Percentiles rank a stretch among this genome's conserved stretches.
phyloP scores from a whole-genome alignment of 164 flowering plant species.

The Saururus chinensis region DNA sequence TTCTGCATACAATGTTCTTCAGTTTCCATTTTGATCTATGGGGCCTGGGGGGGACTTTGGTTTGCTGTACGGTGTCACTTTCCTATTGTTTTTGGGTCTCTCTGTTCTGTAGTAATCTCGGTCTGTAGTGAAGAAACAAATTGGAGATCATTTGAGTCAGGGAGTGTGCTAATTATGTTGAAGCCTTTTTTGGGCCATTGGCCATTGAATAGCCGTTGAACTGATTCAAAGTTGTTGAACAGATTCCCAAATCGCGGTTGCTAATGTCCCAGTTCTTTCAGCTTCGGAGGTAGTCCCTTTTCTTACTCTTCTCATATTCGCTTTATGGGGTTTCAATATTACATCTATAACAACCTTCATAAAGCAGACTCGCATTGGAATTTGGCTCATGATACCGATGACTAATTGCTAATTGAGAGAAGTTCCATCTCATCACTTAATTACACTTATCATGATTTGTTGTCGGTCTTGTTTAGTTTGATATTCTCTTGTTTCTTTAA shows the following conservation, averaged over 20 bases:
- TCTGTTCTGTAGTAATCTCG: neutral
- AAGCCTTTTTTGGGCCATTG: too few relatives aligned
- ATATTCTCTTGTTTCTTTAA: neutral
- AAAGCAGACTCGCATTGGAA: neutral
- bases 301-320: neutral
- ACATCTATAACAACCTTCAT: neutral
- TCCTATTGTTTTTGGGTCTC: neutral
- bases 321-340: neutral
- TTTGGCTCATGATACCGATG: neutral
- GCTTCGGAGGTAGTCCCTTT: slow-evolving; percentile 40
- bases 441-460: neutral
- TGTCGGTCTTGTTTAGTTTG: neutral
- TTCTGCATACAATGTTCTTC: too few relatives aligned
- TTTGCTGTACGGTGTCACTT: neutral
- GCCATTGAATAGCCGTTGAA: neutral
- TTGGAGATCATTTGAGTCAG: neutral
- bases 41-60: neutral
- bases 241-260: slow-evolving; percentile 10
- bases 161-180: neutral
- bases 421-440: too few relatives aligned
- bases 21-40: neutral
- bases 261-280: slow-evolving; percentile 46
- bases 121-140: neutral
- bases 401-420: too few relatives aligned
- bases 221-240: slow-evolving; percentile 7